A percentile compares a stretch with the other conserved stretches of the same genome.
Conservation (phyloP, 169 alveolate species). For the Cryptosporidium felis region DNA sequence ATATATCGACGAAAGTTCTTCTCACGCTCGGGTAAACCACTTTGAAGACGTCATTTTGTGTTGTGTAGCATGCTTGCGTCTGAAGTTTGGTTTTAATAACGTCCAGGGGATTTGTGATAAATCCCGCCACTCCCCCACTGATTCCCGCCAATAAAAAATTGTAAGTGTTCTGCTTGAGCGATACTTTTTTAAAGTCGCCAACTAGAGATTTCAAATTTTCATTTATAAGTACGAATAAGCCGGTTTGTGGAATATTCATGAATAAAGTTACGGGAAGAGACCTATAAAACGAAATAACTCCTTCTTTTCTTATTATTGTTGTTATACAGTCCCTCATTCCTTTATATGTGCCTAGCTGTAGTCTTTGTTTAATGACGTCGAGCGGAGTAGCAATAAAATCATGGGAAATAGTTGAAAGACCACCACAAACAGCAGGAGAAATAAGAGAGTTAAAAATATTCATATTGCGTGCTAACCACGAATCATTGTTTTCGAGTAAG, state of each 20-base stretch:
- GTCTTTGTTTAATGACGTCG: conserved; percentile 94
- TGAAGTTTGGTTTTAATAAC: conserved; percentile 95
- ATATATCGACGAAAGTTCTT: conserved; percentile 78
- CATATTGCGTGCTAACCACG: conserved; percentile 18
- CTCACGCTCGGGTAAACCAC: conserved; percentile 70
- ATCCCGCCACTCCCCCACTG: conserved; percentile 96
- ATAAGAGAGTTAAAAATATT: conserved; percentile 75
- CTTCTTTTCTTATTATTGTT: conserved; percentile 85
- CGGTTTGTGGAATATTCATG: conserved; percentile 95
- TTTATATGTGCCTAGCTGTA: conserved; percentile 88
- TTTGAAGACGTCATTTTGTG: neutral
- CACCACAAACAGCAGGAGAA: conserved; percentile 89
- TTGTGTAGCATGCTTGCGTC: conserved; percentile 85
- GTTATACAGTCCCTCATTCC: conserved; percentile 76
- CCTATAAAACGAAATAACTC: conserved; percentile 88
- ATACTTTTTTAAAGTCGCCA: conserved; percentile 55
- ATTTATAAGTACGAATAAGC: conserved; percentile 89
- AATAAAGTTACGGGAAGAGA: conserved; percentile 92
- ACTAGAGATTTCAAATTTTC: conserved; percentile 87
- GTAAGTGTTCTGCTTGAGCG: conserved; percentile 70
- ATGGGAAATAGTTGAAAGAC: conserved; percentile 92
- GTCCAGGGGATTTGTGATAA: conserved; percentile 94
- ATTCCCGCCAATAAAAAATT: conserved; percentile 89
- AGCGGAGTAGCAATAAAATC: conserved; percentile 96
- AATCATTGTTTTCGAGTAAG: neutral